Base-by-base conservation (phyloP, 805 yeast genomes). In the Saturnispora diversa region DNA sequence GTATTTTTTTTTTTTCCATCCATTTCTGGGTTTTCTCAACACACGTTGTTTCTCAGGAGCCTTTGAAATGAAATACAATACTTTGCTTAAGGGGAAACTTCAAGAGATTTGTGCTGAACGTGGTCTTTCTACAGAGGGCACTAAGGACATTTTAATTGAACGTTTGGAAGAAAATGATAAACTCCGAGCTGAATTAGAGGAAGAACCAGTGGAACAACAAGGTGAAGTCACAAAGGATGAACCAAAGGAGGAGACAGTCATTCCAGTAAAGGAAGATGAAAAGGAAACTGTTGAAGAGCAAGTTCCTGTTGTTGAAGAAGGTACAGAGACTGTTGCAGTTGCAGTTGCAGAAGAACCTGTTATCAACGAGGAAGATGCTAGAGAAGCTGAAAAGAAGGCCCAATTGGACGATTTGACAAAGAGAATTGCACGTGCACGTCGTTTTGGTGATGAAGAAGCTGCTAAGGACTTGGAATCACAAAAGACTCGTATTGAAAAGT, bases 81-180 rank as follows among this genome's bases (percentile, higher is more conserved):
- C 77, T n/a, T 70, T 75, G 48, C 80, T 88, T 2, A 96, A 87
- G 38, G 77, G 80, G 15, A 95, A 87, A 65, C 71, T 90, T 60
- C 88, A 84, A 58, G 95, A 83, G 46, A 54, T 74, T 42, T 70
- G 90, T 51, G 80, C 80, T 51, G 61, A 70, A 17, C 77, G 78
- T 46, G 82, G 80, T 1, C 70, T 90, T 37, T 59, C 92, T 2
- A 66, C 68, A 5, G 73, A 73, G 29, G 97, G 97, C 17, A 78
- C 84, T 51, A 90, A 90, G 60, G 77, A 81, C 31, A 96, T 86
- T 39, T 64, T 83, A 50, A 65, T 83, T 42, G 72, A 72, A 12
- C 71, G 92, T 51, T 64, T 83, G 46, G 73, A 68, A 44, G 85
- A 77, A 45, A 59, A 70, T 24, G 88, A 79, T 50, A 58, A 56